Evolutionary conservation across 441 rosid species (phyloP).

Genomic region (Corymbia calophylla): DNA sequence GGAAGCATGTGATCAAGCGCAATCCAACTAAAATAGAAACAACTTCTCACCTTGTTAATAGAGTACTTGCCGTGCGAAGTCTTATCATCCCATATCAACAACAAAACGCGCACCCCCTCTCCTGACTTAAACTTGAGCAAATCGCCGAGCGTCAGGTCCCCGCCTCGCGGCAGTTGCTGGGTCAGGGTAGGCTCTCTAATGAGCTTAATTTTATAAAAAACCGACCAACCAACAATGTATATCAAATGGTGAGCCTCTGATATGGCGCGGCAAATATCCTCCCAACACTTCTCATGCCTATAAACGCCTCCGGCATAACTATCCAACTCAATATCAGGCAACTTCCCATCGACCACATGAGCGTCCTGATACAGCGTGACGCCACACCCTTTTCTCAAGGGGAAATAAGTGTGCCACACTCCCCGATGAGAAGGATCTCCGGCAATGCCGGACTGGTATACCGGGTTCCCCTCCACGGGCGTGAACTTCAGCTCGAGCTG

Average conservation of each 20-base stretch:
- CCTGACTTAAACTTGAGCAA: slow-evolving; percentile 84
- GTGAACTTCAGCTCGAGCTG: slow-evolving; percentile 48
- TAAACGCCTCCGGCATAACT: slow-evolving; percentile 23
- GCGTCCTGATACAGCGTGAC: slow-evolving; percentile 81
- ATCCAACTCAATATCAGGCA: slow-evolving; percentile 44
- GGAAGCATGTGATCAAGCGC: neutral
- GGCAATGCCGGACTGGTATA: slow-evolving; percentile 45
- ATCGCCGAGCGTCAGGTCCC: slow-evolving; percentile 77
- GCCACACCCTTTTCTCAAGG: slow-evolving; percentile 60
- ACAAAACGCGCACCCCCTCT: slow-evolving; percentile 85
- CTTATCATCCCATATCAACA: slow-evolving; percentile 87
- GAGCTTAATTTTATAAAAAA: slow-evolving; percentile 63
- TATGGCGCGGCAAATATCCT: slow-evolving; percentile 73
- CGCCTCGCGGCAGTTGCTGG: slow-evolving; percentile 54
- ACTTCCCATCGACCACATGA: slow-evolving; percentile 39
- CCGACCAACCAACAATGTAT: slow-evolving; percentile 90
- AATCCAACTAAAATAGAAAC: neutral
- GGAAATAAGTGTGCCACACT: slow-evolving; percentile 63
- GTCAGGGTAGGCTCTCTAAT: slow-evolving; percentile 52
- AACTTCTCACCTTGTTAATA: slow-evolving; percentile 63
- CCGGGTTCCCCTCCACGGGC: slow-evolving; percentile 42
- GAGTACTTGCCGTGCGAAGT: slow-evolving; percentile 63
- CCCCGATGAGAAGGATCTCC: slow-evolving; percentile 62
- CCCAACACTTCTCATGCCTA: slow-evolving; percentile 63
- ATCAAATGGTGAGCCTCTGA: slow-evolving; percentile 91